Conservation (phyloP, 352 stramenopile species). For the Pythium coloratum region DNA sequence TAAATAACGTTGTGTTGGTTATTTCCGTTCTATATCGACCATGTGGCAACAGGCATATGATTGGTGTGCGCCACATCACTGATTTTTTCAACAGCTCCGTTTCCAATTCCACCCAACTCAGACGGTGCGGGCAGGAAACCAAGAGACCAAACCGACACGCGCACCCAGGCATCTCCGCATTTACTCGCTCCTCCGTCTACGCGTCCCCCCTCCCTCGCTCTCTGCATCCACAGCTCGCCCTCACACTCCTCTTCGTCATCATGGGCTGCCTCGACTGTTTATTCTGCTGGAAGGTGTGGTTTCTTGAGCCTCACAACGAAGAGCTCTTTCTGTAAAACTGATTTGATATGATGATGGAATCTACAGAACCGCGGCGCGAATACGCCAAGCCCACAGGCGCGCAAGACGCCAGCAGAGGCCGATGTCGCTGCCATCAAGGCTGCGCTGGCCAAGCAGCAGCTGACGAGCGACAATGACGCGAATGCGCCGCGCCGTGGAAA, state of each 20-base stretch:
- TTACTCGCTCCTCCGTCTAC: neutral
- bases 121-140: neutral
- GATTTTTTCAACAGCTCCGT: slow-evolving; percentile 7
- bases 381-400: slow-evolving; percentile 6
- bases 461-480: slow-evolving; percentile 24
- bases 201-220: neutral
- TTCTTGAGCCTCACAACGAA: neutral
- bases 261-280: slow-evolving; percentile 77
- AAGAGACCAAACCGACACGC: neutral
- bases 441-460: slow-evolving; percentile 4
- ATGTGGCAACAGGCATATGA: slow-evolving; percentile 7
- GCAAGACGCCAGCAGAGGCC: neutral
- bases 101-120: slow-evolving; percentile 11
- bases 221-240: slow-evolving; percentile 2
- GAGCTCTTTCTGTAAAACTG: neutral
- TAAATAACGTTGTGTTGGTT: neutral
- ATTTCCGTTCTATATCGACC: neutral
- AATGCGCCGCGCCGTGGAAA: slow-evolving; percentile 37
- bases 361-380: slow-evolving; percentile 5
- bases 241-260: slow-evolving; percentile 1
- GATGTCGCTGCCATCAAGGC: slow-evolving; percentile 8
- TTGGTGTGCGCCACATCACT: slow-evolving; percentile 20
- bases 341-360: neutral
- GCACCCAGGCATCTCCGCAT: neutral
- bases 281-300: slow-evolving; percentile 60